Evolutionary conservation across 2,329 filamentous ascomycete species (phyloP).

Genomic region (Diaporthe sp.): DNA sequence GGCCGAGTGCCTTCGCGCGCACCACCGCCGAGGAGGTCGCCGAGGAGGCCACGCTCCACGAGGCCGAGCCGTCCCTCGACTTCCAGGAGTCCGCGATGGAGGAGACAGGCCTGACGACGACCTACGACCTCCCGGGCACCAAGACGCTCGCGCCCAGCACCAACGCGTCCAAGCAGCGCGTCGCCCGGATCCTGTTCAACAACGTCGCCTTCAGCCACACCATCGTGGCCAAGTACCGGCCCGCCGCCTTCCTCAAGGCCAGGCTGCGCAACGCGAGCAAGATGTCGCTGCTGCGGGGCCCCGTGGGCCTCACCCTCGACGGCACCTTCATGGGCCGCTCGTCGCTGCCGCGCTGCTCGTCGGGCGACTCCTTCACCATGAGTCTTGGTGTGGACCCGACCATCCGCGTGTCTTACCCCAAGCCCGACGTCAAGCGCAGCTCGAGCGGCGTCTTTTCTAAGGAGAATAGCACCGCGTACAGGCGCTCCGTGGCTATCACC

Average conservation of each 20-base stretch:
- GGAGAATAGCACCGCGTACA: conserved; percentile 65
- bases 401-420: conserved; percentile 67
- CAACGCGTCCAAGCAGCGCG: conserved; percentile 68
- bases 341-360: conserved; percentile 65
- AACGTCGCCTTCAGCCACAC: conserved; percentile 68
- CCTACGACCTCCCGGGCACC: conserved; percentile 70
- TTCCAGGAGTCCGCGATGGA: conserved; percentile 68
- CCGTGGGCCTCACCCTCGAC: conserved; percentile 71
- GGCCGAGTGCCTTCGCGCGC: neutral
- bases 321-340: conserved; percentile 72
- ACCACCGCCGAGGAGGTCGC: neutral
- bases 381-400: conserved; percentile 71
- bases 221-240: conserved; percentile 71
- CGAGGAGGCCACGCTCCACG: conserved; percentile 43
- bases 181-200: conserved; percentile 65
- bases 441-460: conserved; percentile 66
- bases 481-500: conserved; percentile 60
- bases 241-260: conserved; percentile 71
- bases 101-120: conserved; percentile 70
- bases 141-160: conserved; percentile 68
- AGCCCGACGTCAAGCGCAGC: conserved; percentile 65
- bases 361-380: conserved; percentile 66
- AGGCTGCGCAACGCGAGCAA: conserved; percentile 67
- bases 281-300: conserved; percentile 67
- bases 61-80: conserved; percentile 49